Conservation (phyloP, 169 alveolate genomes). For the Ichthyophthirius multifiliis region DNA sequence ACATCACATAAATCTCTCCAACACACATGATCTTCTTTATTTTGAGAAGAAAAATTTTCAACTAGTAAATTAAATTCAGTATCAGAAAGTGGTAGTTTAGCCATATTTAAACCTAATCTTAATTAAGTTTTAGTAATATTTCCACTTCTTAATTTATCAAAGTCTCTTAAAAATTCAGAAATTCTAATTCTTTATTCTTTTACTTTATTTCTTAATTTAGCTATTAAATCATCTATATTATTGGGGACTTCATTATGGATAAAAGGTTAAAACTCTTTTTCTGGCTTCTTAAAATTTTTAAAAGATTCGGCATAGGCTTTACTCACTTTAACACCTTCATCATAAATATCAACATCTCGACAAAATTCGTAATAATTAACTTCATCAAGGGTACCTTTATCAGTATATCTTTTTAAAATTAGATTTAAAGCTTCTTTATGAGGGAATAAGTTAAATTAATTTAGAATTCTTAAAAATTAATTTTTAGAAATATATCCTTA, state of each 20-base stretch:
- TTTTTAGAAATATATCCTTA: conserved; percentile 75
- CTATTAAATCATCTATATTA: conserved; percentile 73
- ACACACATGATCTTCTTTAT: conserved; percentile 50
- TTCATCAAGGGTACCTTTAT: conserved; percentile 80
- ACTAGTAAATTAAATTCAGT: conserved; percentile 56
- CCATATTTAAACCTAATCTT: conserved; percentile 78
- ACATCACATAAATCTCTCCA: conserved; percentile 76
- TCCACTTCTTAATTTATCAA: conserved; percentile 80
- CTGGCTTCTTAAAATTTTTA: conserved; percentile 40
- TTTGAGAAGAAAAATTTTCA: conserved; percentile 45
- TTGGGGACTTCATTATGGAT: conserved; percentile 60
- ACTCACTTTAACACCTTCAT: conserved; percentile 65
- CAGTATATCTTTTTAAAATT: conserved; percentile 71
- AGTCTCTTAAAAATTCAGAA: conserved; percentile 79
- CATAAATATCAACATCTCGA: conserved; percentile 76
- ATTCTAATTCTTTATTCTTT: conserved; percentile 67
- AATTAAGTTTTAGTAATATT: conserved; percentile 68
- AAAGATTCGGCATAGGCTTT: conserved; percentile 62
- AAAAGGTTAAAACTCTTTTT: conserved; percentile 6
- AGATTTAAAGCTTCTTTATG: conserved; percentile 51
- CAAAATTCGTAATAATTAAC: conserved; percentile 82
- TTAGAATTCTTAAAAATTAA: conserved; percentile 73
- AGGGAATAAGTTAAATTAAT: conserved; percentile 61
- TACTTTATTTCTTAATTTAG: conserved; percentile 58
- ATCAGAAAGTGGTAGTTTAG: conserved; percentile 60